Evolutionary conservation across 2,329 filamentous ascomycete genomes (phyloP).

Genomic region (Metarhizium guizhouense): DNA sequence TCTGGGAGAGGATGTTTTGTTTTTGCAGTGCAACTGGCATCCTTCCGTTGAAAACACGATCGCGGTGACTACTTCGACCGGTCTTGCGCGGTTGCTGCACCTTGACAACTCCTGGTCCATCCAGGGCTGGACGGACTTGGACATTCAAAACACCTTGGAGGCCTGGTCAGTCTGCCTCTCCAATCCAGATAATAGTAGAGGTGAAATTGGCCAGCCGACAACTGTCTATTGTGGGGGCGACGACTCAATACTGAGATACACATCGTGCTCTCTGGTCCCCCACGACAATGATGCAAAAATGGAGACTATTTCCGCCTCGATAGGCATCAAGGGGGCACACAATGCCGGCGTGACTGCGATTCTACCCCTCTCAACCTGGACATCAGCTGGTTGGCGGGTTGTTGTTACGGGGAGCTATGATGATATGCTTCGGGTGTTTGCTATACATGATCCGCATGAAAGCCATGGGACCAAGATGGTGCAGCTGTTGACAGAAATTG

Average conservation of each 20-base stretch:
- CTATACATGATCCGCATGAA: conserved; percentile 32
- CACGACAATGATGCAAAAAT: conserved; percentile 8
- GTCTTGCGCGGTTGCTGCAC: conserved; percentile 48
- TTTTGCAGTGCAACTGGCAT: conserved; percentile 69
- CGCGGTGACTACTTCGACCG: conserved; percentile 63
- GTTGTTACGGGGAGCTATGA: conserved; percentile 89
- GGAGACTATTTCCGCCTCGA: conserved; percentile 9
- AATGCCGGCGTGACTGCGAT: conserved; percentile 84
- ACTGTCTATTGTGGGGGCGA: conserved; percentile 65
- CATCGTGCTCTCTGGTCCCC: conserved; percentile 21
- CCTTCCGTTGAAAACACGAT: conserved; percentile 45
- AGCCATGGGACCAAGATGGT: conserved; percentile 32
- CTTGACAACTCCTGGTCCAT: conserved; percentile 34
- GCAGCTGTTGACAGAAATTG: conserved; percentile 50
- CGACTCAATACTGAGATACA: conserved; percentile 53
- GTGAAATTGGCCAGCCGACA: conserved; percentile 16
- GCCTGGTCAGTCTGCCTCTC: conserved; percentile 66
- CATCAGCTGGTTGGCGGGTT: conserved; percentile 39
- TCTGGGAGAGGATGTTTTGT: conserved; percentile 50
- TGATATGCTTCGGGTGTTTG: conserved; percentile 64
- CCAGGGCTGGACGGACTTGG: conserved; percentile 24
- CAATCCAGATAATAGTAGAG: conserved; percentile 13
- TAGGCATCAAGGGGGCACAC: conserved; percentile 43
- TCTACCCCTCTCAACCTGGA: conserved; percentile 49
- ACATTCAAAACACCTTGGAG: conserved; percentile 50